Evolutionary conservation across 805 yeast genomes (phyloP).

Genomic region (Saturnispora diversa): DNA sequence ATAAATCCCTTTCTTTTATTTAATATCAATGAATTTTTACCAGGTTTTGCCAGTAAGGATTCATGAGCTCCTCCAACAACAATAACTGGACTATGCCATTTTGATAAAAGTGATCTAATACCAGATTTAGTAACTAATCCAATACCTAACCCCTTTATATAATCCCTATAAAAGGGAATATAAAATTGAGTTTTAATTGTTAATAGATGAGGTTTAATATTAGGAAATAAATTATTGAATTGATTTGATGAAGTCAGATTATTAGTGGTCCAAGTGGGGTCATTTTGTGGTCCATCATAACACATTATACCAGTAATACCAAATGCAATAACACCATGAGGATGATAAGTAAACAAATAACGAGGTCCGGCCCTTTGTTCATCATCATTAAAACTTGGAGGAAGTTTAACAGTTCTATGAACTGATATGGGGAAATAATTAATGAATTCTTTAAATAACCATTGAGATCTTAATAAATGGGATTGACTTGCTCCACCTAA

Average conservation of each 20-base stretch:
- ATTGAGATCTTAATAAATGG: conserved; percentile 44
- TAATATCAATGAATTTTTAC: conserved; percentile 61
- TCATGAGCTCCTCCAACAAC: conserved; percentile 97
- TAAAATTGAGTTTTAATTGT: conserved; percentile 79
- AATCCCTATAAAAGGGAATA: conserved; percentile 81
- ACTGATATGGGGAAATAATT: conserved; percentile 72
- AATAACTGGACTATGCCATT: conserved; percentile 71
- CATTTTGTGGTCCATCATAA: not conserved
- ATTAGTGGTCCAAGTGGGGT: conserved; percentile 9
- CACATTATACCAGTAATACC: conserved; percentile 41
- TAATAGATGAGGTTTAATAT: conserved; percentile 67
- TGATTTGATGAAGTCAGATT: conserved; percentile 21
- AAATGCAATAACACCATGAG: conserved; percentile 92
- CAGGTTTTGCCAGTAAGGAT: conserved; percentile 58
- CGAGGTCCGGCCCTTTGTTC: conserved; percentile 50
- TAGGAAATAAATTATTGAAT: conserved; percentile 60
- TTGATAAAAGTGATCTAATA: conserved; percentile 52
- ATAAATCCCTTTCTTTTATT: conserved; percentile 82
- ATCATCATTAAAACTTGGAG: conserved; percentile 54
- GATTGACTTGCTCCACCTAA: conserved; percentile 58
- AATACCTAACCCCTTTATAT: conserved; percentile 69
- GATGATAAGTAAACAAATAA: conserved; percentile 89
- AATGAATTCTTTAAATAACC: conserved; percentile 64
- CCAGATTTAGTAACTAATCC: conserved; percentile 76
- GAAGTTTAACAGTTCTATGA: conserved; percentile 58